phyloP scores from a whole-genome alignment of 441 rosid species.

The Mallotus repandus region DNA sequence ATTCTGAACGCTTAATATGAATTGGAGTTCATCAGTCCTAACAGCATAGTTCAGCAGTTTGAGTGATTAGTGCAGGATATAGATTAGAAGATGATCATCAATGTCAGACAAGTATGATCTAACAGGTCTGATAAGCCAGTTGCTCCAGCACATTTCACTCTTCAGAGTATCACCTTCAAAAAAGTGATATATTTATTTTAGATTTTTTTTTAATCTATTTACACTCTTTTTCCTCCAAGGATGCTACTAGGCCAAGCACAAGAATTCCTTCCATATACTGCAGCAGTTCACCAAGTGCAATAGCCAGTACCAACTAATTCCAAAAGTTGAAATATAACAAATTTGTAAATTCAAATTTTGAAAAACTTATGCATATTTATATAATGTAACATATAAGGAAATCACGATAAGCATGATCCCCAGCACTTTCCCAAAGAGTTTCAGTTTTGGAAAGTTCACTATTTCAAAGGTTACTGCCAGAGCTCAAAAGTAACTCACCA shows the following conservation, averaged over 20 bases:
- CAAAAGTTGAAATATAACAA: background rate
- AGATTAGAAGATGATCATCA: background rate
- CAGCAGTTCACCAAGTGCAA: background rate
- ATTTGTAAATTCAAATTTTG: background rate
- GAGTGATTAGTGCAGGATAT: background rate
- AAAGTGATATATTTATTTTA: background rate
- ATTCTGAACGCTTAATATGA: background rate
- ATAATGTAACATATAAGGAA: background rate
- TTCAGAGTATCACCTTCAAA: background rate
- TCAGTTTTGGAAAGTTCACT: background rate
- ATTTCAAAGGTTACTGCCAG: background rate
- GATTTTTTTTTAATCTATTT: background rate
- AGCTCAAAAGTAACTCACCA: constrained; percentile 50
- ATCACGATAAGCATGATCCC: background rate
- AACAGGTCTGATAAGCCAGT: background rate
- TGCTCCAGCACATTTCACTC: background rate
- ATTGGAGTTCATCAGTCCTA: background rate
- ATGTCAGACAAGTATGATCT: background rate
- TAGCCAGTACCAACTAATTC: background rate
- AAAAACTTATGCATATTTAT: background rate
- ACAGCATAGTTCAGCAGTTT: background rate
- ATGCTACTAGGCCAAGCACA: background rate
- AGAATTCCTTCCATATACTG: background rate
- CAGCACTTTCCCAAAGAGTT: background rate
- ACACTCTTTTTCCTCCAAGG: background rate